Base-by-base conservation (phyloP, 495 filamentous ascomycete species). In the Tetracladium marchalianum region DNA sequence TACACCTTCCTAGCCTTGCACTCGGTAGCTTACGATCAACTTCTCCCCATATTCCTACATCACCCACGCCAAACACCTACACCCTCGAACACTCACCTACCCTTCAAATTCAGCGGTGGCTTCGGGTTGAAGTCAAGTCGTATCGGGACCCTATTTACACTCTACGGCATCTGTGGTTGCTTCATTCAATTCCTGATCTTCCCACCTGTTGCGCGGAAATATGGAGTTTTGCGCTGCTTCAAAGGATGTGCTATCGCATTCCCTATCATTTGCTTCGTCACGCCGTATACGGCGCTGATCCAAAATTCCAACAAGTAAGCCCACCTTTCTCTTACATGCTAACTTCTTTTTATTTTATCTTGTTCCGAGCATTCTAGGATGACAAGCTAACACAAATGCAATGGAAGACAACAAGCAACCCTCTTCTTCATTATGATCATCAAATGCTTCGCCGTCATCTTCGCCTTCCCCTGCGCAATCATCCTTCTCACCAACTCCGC, bases 401-500 rank as follows among this genome's bases (percentile, higher is more conserved):
- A 49, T 7, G 7, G 7, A 3, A 27, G 44, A 1, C 64, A 69
- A 49, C 58, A 67, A 51, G 49, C 55, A 6, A 59, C 42, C 4
- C 55, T 81, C 12, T 71, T 80, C 37, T 34, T 59, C 11, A 55
- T 88, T 36, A 71, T 87, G 66, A 61, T 89, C 11, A 48, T 77
- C 52, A 93, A 90, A 58, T 78, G 78, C 22, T 67, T 82, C 39
- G 72, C 73, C 10, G 75, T 75, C 32, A 88, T 90, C 44, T 85
- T 95, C 60, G 80, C 80, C 5, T 95, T 94, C 59, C 90, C 90
- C 1, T 88, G 83, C 60, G 81, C 73, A 12, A 92, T 84, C n/a
- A 93, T 95, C 55, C 63, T 95, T 15, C 69, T 97, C 13, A 95
- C 90, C 38, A 97, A 95, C 65, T 86, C 82, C 13, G 88, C 88